These are phyloP conservation scores for Chrysanthemum lavandulifolium DNA, from an alignment of 129 eudicot species.

Conservation along the genomic window DNA sequence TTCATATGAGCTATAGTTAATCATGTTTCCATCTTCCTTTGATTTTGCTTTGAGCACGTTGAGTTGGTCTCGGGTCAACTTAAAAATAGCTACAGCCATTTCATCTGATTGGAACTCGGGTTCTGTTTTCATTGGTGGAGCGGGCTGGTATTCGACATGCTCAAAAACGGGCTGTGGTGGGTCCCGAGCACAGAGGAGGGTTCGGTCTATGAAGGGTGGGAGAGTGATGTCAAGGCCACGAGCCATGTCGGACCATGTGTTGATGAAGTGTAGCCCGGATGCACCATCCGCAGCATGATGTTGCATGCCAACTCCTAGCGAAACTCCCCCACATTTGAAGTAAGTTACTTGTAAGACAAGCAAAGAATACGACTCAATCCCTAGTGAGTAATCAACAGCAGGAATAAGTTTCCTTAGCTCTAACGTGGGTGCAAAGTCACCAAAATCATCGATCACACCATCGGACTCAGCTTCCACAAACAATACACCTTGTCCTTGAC, in stretches of 20 bases:
- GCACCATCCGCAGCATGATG: conserved; percentile 17
- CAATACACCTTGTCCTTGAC: conserved; percentile 18
- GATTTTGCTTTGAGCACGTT: conserved; percentile 12
- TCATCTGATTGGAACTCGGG: background rate
- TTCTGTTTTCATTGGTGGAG: background rate
- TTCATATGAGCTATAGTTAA: conserved; percentile 12
- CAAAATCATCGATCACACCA: conserved; percentile 1
- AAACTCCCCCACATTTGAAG: conserved; percentile 27
- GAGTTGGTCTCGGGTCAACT: conserved; percentile 19
- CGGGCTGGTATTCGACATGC: conserved; percentile 10
- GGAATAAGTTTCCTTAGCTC: conserved; percentile 5
- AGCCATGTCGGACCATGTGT: conserved; percentile 27
- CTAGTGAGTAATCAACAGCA: background rate
- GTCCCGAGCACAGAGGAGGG: conserved; percentile 17
- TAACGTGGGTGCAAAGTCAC: conserved; percentile 6
- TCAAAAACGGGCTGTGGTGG: conserved; percentile 16
- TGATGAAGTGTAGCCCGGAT: conserved; percentile 16
- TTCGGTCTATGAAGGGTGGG: conserved; percentile 25
- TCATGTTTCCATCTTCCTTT: conserved; percentile 10
- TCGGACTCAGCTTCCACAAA: conserved; percentile 13
- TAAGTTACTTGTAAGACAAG: conserved; percentile 7
- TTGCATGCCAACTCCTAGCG: conserved; percentile 17
- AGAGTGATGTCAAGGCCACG: conserved; percentile 20
- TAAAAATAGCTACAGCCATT: background rate
- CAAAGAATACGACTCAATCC: background rate